Evolutionary conservation across 495 filamentous ascomycete genomes (phyloP), one percentile per base, ranked within the genome.

Genomic region (Penicillium turbatum): DNA sequence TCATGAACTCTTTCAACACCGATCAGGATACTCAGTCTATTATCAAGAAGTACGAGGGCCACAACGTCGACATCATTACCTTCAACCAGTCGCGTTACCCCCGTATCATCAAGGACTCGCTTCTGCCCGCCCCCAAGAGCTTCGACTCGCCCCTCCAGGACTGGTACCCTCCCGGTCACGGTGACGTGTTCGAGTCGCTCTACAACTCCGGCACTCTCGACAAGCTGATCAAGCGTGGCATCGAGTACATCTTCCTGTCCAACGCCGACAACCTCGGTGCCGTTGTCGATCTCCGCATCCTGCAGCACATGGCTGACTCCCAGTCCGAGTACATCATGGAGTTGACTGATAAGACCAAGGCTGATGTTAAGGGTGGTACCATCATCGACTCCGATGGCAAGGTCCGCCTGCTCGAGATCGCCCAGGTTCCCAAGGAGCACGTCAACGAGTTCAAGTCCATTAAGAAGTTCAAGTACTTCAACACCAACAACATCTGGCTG

Each of bases 381-480:
- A 99, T 99, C 77, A 99, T 99, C 69, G 91, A 99, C 79, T 95
- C 96, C 73, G 93, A 99, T 66, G 92, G 91, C 63, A 89, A 88
- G 54, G 93, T 90, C 60, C 91, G 93, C 64, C 86, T 99, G 35
- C 85, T 99, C 32, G 93, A 99, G 82, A 96, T 99, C 60, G 93
- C 93, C 11, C 93, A 99, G 78, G 93, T 99, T n/a, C 93, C 95
- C 75, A 97, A 96, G 83, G 90, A 97, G 78, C 92, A 99, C 78
- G 87, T 89, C 66, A 97, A 99, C 77, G 93, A 99, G 77, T 99
- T 99, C 89, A 99, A 99, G 86, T 97, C 93, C 43, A 99, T 99
- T 79, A 99, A 97, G 87, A 99, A 99, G 82, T 99, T 99, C 86
- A 97, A 96, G 81, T 99, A 99, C 85, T 99, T 99, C 86, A 99